phyloP scores from a whole-genome alignment of 768 basidiomycete genomes.

The Tulasnella sp. region DNA sequence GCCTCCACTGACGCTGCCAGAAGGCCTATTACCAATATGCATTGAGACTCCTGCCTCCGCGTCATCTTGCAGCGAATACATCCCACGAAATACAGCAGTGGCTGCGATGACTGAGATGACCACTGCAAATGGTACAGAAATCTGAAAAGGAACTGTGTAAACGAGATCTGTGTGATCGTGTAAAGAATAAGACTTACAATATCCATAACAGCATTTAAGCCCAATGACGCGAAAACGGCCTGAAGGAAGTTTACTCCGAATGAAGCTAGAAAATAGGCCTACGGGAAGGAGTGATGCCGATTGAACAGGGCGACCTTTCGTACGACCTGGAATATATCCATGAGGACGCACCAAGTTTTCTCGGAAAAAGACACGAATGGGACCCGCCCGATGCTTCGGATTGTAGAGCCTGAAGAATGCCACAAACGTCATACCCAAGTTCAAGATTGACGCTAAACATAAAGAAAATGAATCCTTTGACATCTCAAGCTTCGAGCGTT shows the following conservation, averaged over 20 bases:
- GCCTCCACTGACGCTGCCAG: too few relatives aligned
- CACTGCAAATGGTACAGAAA: constrained; percentile 9
- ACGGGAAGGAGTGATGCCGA: background rate
- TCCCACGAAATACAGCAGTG: constrained; percentile 7
- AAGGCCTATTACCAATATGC: too few relatives aligned
- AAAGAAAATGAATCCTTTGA: too few relatives aligned
- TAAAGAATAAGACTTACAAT: background rate
- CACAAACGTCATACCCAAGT: background rate
- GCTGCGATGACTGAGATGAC: constrained; percentile 11
- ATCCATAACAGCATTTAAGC: constrained; percentile 7
- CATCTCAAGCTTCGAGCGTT: too few relatives aligned
- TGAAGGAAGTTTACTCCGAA: constrained; percentile 11
- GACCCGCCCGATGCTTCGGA: background rate
- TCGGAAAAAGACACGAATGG: background rate
- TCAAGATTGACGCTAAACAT: background rate
- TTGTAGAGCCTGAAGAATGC: background rate
- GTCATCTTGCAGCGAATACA: constrained; percentile 9
- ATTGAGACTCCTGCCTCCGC: background rate
- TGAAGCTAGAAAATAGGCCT: constrained; percentile 8
- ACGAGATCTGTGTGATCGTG: too few relatives aligned
- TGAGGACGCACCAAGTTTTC: constrained; percentile 9
- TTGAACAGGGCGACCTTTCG: background rate
- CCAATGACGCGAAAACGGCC: background rate
- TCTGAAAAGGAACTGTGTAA: background rate
- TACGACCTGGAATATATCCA: background rate